A percentile compares a stretch with the other conserved stretches of the same genome.
These are phyloP conservation scores for Venturia nashicola DNA, from an alignment of 2,329 filamentous ascomycete genomes.

Conservation along the genomic window DNA sequence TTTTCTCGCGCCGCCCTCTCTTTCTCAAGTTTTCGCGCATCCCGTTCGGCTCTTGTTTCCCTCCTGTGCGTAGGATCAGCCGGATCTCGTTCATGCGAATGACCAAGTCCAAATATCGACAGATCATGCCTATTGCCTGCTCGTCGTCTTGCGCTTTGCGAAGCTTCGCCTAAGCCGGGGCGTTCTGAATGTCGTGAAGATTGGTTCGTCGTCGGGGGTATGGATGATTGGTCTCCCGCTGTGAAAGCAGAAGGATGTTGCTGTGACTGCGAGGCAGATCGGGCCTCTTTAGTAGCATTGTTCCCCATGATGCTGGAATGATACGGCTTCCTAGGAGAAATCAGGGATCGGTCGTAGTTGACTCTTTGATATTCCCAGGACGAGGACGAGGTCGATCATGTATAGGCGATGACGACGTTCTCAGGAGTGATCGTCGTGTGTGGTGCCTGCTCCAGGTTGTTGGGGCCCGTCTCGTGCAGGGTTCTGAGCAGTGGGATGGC, in stretches of 20 bases:
- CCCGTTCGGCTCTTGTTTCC: slow-evolving; percentile 84
- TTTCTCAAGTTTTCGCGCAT: slow-evolving; percentile 72
- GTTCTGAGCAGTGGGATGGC: background rate
- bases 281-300: slow-evolving; percentile 35
- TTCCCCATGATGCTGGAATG: slow-evolving; percentile 29
- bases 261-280: slow-evolving; percentile 21
- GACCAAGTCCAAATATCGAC: slow-evolving; percentile 44
- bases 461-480: background rate
- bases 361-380: background rate
- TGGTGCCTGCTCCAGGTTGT: background rate
- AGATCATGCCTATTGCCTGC: slow-evolving; percentile 43
- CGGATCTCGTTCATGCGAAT: slow-evolving; percentile 35
- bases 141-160: slow-evolving; percentile 25
- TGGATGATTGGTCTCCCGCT: slow-evolving; percentile 20
- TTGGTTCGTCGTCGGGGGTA: slow-evolving; percentile 16
- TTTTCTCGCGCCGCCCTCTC: slow-evolving; percentile 64
- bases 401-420: background rate
- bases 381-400: background rate
- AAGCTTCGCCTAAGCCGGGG: slow-evolving; percentile 15
- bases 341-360: no score
- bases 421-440: background rate
- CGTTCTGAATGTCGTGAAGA: slow-evolving; percentile 14
- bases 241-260: slow-evolving; percentile 17
- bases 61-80: slow-evolving; percentile 48
- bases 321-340: background rate